Base-by-base conservation (phyloP, 306 rosid genomes). In the Malus orientalis region DNA sequence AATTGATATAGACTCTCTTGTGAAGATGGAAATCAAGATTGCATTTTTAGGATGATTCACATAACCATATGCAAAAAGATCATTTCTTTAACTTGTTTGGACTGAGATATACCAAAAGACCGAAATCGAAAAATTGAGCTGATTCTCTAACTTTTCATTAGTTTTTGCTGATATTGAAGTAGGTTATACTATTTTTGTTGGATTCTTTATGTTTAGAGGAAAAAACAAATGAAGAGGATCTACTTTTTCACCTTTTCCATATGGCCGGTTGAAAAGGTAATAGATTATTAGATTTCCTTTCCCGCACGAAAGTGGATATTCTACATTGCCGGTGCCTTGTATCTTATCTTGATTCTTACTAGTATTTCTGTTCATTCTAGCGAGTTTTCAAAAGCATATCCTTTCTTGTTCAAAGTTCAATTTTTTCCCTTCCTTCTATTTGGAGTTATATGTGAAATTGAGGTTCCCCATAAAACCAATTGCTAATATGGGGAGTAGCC, bases 251-350 rank as follows among this genome's bases (percentile, higher is more conserved):
- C 67, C 69, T 77, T 74, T 77, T 64, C 63, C 29, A 67, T 67
- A 42, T 72, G 65, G 30, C 76, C 25, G 49, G 60, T 60, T 44
- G 25, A 51, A 76, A 78, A 82, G 82, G 86, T 75, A 25, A 79
- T 81, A 76, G 54, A 66, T 74, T 84, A 38, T 7, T 38, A 38
- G 42, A 38, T 38, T 25, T 62, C 70, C 71, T 47, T 84, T 80
- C 79, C 51, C 33, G 74, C 67, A 70, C 36, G 59, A 51, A 22
- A 47, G 87, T 82, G 85, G 85, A 81, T 70, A 29, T 77, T 69
- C 81, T 85, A 70, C 75, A 57, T 30, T 23, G 36, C 73, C 7
- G 80, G 86, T 83, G 82, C 79, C 69, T 70, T 64, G 29, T 69
- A 70, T 79, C 80, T 81, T 79, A 75, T 80, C 82, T 78, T 58